phyloP scores from a whole-genome alignment of 2,329 filamentous ascomycete species.

The Cytospora piceicola region DNA sequence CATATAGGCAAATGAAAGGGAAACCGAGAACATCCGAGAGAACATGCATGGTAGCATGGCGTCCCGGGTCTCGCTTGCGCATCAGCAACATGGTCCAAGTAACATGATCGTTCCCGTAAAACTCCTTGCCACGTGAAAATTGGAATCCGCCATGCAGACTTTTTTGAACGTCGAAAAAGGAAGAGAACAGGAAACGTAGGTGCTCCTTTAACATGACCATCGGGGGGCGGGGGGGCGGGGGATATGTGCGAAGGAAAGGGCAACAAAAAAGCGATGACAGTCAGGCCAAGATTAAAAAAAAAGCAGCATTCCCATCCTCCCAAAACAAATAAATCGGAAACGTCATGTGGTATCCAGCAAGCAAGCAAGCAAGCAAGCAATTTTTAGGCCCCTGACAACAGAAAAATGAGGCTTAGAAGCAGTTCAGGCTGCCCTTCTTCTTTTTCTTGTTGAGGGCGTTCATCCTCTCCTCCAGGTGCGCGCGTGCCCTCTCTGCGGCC shows the following conservation, averaged over 20 bases:
- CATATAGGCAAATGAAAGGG: background rate
- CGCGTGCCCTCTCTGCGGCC: conserved; percentile 85
- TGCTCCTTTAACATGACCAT: conserved; percentile 19
- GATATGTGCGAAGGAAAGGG: conserved; percentile 28
- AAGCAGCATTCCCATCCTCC: conserved; percentile 12
- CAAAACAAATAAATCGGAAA: conserved; percentile 12
- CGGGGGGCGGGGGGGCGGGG: too few species aligned
- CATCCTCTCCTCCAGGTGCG: conserved; percentile 93
- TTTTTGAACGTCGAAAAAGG: too few species aligned
- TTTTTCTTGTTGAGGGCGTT: conserved; percentile 85
- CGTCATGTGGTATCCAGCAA: conserved; percentile 20
- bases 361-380: background rate
- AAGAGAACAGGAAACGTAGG: background rate
- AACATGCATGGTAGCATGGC: conserved; percentile 5
- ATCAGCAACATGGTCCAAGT: conserved; percentile 18
- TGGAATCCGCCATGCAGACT: conserved; percentile 12
- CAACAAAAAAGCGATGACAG: background rate
- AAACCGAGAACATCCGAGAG: background rate
- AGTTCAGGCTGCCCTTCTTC: conserved; percentile 95
- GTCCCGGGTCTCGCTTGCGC: conserved; percentile 15
- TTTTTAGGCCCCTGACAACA: background rate
- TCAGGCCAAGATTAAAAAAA: background rate
- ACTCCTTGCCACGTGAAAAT: conserved; percentile 28
- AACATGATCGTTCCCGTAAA: conserved; percentile 20
- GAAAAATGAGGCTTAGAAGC: conserved; percentile 72